Evolutionary conservation across 495 filamentous ascomycete species (phyloP), one percentile per base, ranked within the genome.

Genomic region (Diplogelasinospora grovesii): DNA sequence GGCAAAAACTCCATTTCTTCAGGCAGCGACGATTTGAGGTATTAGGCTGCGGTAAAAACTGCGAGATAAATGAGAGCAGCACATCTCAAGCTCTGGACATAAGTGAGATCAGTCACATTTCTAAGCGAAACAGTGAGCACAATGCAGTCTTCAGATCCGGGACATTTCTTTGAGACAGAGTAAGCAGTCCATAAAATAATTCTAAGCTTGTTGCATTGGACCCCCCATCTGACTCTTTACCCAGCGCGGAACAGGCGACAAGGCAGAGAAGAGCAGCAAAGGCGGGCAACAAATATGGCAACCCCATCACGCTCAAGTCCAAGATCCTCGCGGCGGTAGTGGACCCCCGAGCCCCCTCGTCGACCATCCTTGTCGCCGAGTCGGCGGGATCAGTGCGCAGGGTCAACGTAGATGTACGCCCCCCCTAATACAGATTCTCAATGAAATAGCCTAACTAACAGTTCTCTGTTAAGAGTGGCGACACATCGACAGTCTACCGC

Each of bases 111-210:
- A n/a, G n/a, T n/a, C n/a, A n/a, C n/a, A n/a, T n/a, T n/a, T n/a
- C n/a, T n/a, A n/a, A n/a, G n/a, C n/a, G n/a, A n/a, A n/a, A n/a
- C 36, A 30, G 8, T 10, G 21, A 36, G 24, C 41, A 51, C 47
- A 13, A 60, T 60, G 57, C 57, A 60, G 49, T 59, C 61, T 27
- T 56, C 59, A 22, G 50, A 65, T 46, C 54, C 58, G 6, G 49
- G 59, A 10, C 54, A 90, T 53, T 96, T 92, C 73, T 97, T 97
- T 60, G 87, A 97, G 63, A 90, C 88, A 13, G 81, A 81, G 82
- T 87, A 70, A 57, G 75, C 67, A 28, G 11, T 6, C 7, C 7
- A 31, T 31, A 11, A 9, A 31, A n/a, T n/a, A n/a, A n/a, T n/a
- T n/a, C n/a, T n/a, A n/a, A n/a, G n/a, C n/a, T n/a, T n/a, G n/a